Evolutionary conservation across 2,329 filamentous ascomycete genomes (phyloP), one percentile per base, ranked within the genome.

Genomic region (Volutella citrinella): DNA sequence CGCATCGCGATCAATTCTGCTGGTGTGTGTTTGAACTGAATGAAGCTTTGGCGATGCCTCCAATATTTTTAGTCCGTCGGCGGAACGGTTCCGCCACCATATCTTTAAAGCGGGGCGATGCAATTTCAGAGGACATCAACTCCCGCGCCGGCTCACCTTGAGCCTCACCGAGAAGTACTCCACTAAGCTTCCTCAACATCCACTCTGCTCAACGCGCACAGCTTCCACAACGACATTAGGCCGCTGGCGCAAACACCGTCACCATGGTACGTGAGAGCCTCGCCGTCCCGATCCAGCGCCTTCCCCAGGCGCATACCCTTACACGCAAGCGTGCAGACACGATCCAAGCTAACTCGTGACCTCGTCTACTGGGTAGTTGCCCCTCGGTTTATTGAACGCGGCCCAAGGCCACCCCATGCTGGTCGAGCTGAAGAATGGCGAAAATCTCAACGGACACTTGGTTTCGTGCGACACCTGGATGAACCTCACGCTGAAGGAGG

Each of bases 401-500:
- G 90, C 93, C 48, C 90, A 96, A 72, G 93, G 93, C 75, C 88
- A 96, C 62, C 91, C 93, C 5, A 97, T 96, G 85, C 83, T 95
- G 37, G 90, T 96, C 48, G 90, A 96, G 72, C 84, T 96, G 49
- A 96, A 96, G 74, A 95, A 91, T 58, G 90, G 90, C 68, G 90
- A 98, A 67, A 97, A 93, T 0, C 78, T 98, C 42, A 98, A 97
- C 68, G 93, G 93, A 45, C 89, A 96, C 59, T 74, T 98, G 40
- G 85, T 96, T 63, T 88, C 84, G 64, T 98, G 91, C 80, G 93
- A 98, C 64, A 98, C 91, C 30, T 98, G 93, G 89, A 98, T 98
- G 93, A 98, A 98, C 69, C 71, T 98, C 52, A 97, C 91, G 3
- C 69, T 98, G 49, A 95, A 93, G 65, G 93, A 97, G 64, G 94